phyloP scores from a whole-genome alignment of 768 basidiomycete genomes.

The Termitomyces sp. region DNA sequence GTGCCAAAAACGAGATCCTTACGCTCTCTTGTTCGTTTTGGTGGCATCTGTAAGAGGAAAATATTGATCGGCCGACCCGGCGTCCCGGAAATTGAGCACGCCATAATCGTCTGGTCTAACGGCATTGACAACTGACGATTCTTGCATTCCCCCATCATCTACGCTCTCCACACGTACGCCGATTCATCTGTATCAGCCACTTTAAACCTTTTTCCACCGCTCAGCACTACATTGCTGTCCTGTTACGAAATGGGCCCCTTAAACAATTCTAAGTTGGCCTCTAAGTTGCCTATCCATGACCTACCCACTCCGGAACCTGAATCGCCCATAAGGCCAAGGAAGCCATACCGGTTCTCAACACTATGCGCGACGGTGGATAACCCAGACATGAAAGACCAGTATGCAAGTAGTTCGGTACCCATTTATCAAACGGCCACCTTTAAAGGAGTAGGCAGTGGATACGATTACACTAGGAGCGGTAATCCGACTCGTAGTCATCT shows the following conservation, averaged over 20 bases:
- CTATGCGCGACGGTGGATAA: constrained; percentile 90
- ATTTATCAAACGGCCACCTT: constrained; percentile 99
- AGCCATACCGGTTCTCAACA: constrained; percentile 86
- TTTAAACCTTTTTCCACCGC: constrained; percentile 2
- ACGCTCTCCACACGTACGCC: background rate
- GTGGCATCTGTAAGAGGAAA: constrained; percentile 29
- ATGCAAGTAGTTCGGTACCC: constrained; percentile 89
- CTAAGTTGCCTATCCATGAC: constrained; percentile 35
- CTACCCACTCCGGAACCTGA: constrained; percentile 82
- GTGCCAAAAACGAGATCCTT: constrained; percentile 14
- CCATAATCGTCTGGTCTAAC: constrained; percentile 13
- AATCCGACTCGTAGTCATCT: constrained; percentile 96
- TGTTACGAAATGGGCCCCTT: constrained; percentile 27
- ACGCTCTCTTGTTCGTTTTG: constrained; percentile 46
- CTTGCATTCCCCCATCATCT: constrained; percentile 4
- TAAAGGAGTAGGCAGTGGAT: constrained; percentile 86
- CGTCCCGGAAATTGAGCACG: constrained; percentile 16
- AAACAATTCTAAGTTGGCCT: constrained; percentile 29
- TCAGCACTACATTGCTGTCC: background rate
- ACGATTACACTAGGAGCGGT: constrained; percentile 92
- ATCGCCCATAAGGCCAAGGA: constrained; percentile 59
- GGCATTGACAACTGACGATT: background rate
- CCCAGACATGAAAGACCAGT: constrained; percentile 89
- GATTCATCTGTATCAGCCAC: background rate
- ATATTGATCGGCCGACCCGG: constrained; percentile 13